Evolutionary conservation across 371 early-diverging fungal genomes (phyloP).

Genomic region (Saksenaea oblongispora): DNA sequence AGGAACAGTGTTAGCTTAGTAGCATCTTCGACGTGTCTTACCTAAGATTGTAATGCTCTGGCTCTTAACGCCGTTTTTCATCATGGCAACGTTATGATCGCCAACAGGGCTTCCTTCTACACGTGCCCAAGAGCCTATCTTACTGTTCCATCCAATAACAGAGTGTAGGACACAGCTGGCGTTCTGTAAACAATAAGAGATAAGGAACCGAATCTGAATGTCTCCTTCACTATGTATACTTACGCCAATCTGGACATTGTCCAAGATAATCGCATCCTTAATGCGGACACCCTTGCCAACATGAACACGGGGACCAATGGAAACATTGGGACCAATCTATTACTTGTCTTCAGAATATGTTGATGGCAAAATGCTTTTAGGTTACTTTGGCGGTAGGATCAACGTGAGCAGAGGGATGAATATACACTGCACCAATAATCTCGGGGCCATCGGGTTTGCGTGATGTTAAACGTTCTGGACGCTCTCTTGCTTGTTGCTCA

Average conservation of each 20-base stretch:
- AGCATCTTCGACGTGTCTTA: constrained; percentile 65
- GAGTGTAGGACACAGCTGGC: constrained; percentile 85
- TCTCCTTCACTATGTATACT: constrained; percentile 31
- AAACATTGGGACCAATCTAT: constrained; percentile 93
- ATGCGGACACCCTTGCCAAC: constrained; percentile 96
- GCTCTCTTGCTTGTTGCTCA: constrained; percentile 67
- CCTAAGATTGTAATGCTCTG: constrained; percentile 91
- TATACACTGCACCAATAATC: constrained; percentile 88
- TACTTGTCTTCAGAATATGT: not conserved
- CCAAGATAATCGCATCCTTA: constrained; percentile 93
- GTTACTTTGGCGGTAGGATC: constrained; percentile 90
- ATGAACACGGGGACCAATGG: constrained; percentile 91
- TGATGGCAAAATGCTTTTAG: not conserved
- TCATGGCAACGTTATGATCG: constrained; percentile 65
- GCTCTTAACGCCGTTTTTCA: constrained; percentile 88
- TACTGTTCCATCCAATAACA: constrained; percentile 95
- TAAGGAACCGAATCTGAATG: constrained; percentile 9
- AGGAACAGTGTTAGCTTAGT: constrained; percentile 57
- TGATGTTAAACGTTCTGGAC: constrained; percentile 68
- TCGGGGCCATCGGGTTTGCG: constrained; percentile 64
- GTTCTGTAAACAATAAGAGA: constrained; percentile 22
- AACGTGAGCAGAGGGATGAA: constrained; percentile 92
- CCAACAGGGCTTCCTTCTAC: constrained; percentile 85
- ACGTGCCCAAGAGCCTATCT: constrained; percentile 92
- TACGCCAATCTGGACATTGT: constrained; percentile 90